Evolutionary conservation across 352 stramenopile species (phyloP), one percentile per base, ranked within the genome.

Genomic region (Phytophthora ohioensis): DNA sequence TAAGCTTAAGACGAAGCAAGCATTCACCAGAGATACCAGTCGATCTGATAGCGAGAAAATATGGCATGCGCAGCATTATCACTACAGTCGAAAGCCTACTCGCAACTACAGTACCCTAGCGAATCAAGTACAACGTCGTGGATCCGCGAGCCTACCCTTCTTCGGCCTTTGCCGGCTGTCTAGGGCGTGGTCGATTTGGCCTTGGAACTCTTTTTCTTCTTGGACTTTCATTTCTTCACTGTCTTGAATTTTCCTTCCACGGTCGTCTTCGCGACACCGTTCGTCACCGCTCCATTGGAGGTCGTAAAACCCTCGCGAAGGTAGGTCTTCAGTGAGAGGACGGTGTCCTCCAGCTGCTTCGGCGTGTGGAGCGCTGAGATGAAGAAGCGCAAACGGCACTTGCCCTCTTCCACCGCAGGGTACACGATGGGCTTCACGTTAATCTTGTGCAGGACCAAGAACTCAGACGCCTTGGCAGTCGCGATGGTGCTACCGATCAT

Each of bases 401-500:
- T 93, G 52, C 89, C 89, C 66, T 93, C 87, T 51, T 93, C 89
- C 32, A 96, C 89, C 0, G 89, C 89, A 43, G 89, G 89, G 57
- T 96, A 90, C 66, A 96, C 88, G 55, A 94, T 94, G 7, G 89
- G 86, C 65, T 93, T 96, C 38, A 94, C 87, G 57, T 94, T 94
- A 17, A 94, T 67, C 41, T 87, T 69, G 41, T 90, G 75, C 15
- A 74, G 43, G 12, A 76, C 73, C 45, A 94, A 64, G 54, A 73
- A 88, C 63, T 91, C 82, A 43, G 87, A 94, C 27, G 81, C 82
- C 67, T 89, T 87, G 10, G 87, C 87, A 27, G 85, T 93, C 7
- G 85, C 82, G 46, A 94, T 91, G n/a, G 87, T 92, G 30, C 71
- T 89, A 17, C 87, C 87, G 46, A 93, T 84, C 58, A 90, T 88